Evolutionary conservation across 148 eudicot species (phyloP).

Genomic region (Persicaria tinctoria): DNA sequence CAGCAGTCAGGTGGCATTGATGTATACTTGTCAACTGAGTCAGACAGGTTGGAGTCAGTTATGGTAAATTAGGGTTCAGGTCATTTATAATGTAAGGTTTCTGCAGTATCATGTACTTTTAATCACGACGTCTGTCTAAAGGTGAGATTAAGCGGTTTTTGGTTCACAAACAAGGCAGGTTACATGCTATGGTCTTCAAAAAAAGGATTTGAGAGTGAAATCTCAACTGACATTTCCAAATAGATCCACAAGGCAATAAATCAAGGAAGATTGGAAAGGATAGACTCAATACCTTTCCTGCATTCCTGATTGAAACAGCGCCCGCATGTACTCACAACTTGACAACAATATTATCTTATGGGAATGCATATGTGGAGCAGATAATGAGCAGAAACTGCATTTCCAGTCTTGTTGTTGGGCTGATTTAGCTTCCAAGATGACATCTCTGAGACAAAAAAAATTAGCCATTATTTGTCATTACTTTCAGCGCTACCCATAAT

Average conservation of each 20-base stretch:
- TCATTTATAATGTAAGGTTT: too few relatives aligned
- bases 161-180: too few relatives aligned
- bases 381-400: constrained; percentile 40
- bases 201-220: neutral
- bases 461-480: neutral
- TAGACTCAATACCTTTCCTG: constrained; percentile 57
- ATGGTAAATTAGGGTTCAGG: too few relatives aligned
- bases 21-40: neutral
- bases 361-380: constrained; percentile 63
- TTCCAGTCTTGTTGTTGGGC: constrained; percentile 30
- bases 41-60: neutral
- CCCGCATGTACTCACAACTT: constrained; percentile 55
- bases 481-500: neutral
- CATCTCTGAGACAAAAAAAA: constrained; percentile 46
- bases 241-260: neutral
- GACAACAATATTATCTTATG: constrained; percentile 62
- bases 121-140: too few relatives aligned
- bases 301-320: constrained; percentile 83
- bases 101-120: too few relatives aligned
- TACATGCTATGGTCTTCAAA: neutral
- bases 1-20: neutral
- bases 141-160: too few relatives aligned
- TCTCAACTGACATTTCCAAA: neutral
- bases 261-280: neutral
- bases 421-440: constrained; percentile 60